Percentiles rank a stretch among this genome's conserved stretches.
Conservation (phyloP, 208 protist species). For the Trypanosoma cruzi region DNA sequence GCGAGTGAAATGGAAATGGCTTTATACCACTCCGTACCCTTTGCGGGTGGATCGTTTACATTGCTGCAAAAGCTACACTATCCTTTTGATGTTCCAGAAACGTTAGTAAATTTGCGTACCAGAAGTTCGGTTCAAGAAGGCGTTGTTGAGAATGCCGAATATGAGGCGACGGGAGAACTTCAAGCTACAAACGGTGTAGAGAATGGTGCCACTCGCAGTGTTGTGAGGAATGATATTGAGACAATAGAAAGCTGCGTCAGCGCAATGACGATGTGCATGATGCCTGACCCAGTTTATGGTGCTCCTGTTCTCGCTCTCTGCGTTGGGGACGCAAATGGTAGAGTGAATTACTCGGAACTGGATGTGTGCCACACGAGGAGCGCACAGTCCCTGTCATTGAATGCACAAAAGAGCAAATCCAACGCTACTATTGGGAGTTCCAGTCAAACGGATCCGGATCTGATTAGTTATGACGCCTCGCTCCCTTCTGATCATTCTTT, state of each 20-base stretch:
- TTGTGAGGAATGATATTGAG: conserved; percentile 30
- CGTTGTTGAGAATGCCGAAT: conserved; percentile 15
- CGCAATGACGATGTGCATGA: conserved; percentile 64
- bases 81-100: conserved; percentile 46
- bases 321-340: conserved; percentile 81
- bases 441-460: conserved; percentile 21
- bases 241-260: conserved; percentile 52
- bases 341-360: conserved; percentile 85
- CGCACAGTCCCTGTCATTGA: conserved; percentile 12
- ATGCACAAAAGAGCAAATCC: conserved; percentile 29
- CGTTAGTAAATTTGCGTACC: not conserved
- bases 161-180: conserved; percentile 28
- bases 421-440: conserved; percentile 25
- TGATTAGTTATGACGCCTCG: conserved; percentile 24
- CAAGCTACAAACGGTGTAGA: conserved; percentile 7
- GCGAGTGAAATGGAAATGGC: conserved; percentile 21
- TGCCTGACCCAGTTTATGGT: conserved; percentile 76
- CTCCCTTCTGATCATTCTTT: conserved; percentile 37
- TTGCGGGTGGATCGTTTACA: conserved; percentile 46
- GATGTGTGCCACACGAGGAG: conserved; percentile 40
- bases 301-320: conserved; percentile 66
- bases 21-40: conserved; percentile 55
- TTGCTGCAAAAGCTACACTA: conserved; percentile 74
- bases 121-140: not conserved
- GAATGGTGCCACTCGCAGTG: conserved; percentile 4